These are phyloP conservation scores for Comarum palustre DNA, from an alignment of 306 rosid genomes.

Conservation along the genomic window DNA sequence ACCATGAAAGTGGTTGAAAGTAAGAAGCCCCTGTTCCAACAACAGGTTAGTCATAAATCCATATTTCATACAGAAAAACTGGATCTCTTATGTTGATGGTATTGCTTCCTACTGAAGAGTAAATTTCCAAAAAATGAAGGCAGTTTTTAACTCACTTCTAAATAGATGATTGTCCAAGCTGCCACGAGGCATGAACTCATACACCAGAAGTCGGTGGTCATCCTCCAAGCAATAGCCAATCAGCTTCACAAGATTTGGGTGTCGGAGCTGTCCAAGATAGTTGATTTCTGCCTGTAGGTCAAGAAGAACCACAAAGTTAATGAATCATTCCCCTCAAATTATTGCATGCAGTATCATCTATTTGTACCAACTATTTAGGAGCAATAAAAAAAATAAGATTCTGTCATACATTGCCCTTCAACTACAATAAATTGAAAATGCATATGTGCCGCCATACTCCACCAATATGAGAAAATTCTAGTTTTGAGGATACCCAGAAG, in stretches of 20 bases:
- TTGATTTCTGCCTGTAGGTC: slow-evolving; percentile 76
- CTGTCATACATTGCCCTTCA: not conserved
- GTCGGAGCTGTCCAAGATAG: slow-evolving; percentile 85
- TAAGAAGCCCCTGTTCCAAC: slow-evolving; percentile 65
- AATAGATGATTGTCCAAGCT: slow-evolving; percentile 95
- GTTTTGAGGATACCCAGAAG: not conserved
- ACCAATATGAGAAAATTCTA: not conserved
- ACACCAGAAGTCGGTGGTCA: slow-evolving; percentile 88
- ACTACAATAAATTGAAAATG: not conserved
- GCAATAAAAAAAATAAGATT: not conserved
- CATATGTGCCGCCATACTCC: not conserved
- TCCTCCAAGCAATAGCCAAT: slow-evolving; percentile 96
- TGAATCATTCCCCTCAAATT: slow-evolving; percentile 19
- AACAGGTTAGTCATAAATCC: slow-evolving; percentile 14
- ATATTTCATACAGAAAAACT: slow-evolving; percentile 11
- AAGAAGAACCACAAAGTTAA: slow-evolving; percentile 24
- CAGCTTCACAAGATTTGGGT: slow-evolving; percentile 88
- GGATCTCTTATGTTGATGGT: slow-evolving; percentile 10
- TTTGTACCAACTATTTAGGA: slow-evolving; percentile 10
- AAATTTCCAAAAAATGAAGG: slow-evolving; percentile 11
- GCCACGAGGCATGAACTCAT: slow-evolving; percentile 78
- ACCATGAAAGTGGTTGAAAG: slow-evolving; percentile 92
- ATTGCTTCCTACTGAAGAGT: slow-evolving; percentile 7
- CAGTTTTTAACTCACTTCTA: slow-evolving; percentile 65
- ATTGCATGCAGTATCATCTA: slow-evolving; percentile 16